Evolutionary conservation across 2,329 filamentous ascomycete genomes (phyloP), one percentile per base, ranked within the genome.

Genomic region (Fonsecaea pedrosoi): DNA sequence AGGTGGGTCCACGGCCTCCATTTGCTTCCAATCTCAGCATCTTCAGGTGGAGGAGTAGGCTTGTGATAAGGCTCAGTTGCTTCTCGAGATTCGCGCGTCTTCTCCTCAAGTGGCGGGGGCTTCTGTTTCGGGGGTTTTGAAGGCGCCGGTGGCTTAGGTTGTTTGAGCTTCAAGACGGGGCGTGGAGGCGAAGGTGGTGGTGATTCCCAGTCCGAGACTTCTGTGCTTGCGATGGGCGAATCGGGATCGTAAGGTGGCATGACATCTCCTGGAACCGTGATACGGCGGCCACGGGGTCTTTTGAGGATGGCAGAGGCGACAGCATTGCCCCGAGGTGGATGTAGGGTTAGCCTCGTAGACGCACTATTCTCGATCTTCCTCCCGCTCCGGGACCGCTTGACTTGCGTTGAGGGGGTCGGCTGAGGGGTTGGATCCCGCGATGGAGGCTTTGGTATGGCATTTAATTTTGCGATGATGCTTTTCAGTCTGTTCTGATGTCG

Each of bases 1-100:
- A 90, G 78, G 65, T 86, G 85, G 72, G 87, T 80, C 87, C 87
- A 90, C 1, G 87, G 87, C 67, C 84, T 79, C 77, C 85, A 85
- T 73, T 84, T 84, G 76, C 86, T 88, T 54, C 87, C 87, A 30
- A 84, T 81, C 62, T 80, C 80, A 7, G 87, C 87, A 74, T 88
- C 85, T 21, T 83, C 78, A 13, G 87, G 87, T 9, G 87, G 87
- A 15, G 86, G 85, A 13, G 68, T 73, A 12, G 72, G 73, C 50
- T 71, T 72, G 61, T 62, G 66, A 50, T 70, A 70, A 12, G 66
- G 54, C 40, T 71, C 66, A 32, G 71, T 64, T 10, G 64, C 61
- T 21, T 72, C 69, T 25, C 67, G 63, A 34, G 69, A 64, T 42
- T 50, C 62, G 21, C 70, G 58, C 10, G 61, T 37, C 50, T 65